Base-by-base conservation (phyloP, 257 asterid genomes). In the Fraxinus excelsior region DNA sequence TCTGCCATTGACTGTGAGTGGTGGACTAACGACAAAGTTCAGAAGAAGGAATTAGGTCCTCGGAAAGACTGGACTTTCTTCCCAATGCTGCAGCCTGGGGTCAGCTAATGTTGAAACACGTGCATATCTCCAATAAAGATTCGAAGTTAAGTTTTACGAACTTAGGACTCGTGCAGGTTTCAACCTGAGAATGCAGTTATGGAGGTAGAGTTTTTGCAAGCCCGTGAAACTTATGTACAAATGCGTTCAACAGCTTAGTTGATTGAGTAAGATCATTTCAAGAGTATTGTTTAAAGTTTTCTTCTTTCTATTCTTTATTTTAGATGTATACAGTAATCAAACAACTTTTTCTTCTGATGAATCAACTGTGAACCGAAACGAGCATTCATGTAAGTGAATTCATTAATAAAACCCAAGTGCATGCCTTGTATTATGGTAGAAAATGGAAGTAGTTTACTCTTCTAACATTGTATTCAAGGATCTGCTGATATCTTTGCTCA, bases 41-140 rank as follows among this genome's bases (percentile, higher is more conserved):
- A 80, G 8, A 84, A 77, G 11, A 84, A 84, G 83, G 92, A 88
- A 58, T 80, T 73, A 46, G 83, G 81, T 69, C 81, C 89, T 46
- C 85, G 71, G 35, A 92, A 86, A 68, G 89, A 88, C 74, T 91
- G 97, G 98, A 89, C 94, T 81, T 94, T 90, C 93, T 92, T 92
- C 82, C 93, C 94, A 4, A 83, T 86, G 89, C 88, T 93, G 78
- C 96, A 93, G 78, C 89, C 96, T 8, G 93, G 90, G 65, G 92
- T 88, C 84, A 90, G 92, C 87, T 94, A 80, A 91, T 74, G 74
- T 76, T 71, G 25, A 70, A 67, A 51, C 80, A 71, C 40, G 60
- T 53, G 16, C 46, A 75, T 70, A 44, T 74, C 77, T 70, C 35
- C 37, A 51, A 38, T 73, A 42, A 44, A 82, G 80, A 49, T 32